A percentile compares a stretch with the other conserved stretches of the same genome.
Conservation (phyloP, 2,329 filamentous ascomycete genomes). For the Escovopsis sp. region DNA sequence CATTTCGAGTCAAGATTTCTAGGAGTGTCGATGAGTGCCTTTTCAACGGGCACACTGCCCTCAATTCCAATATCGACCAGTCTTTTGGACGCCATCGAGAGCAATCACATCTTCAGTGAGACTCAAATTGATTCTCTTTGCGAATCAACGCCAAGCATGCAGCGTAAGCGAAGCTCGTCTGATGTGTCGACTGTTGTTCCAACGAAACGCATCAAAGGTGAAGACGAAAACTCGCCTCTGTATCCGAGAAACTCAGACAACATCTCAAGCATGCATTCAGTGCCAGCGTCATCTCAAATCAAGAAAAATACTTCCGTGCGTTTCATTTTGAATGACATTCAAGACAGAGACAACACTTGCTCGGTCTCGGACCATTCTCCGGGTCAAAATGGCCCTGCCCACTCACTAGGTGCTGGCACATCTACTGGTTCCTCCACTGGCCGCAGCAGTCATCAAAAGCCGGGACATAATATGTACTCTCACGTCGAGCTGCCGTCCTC, state of each 20-base stretch:
- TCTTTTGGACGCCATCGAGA: conserved; percentile 26
- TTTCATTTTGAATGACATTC: no score
- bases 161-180: conserved; percentile 3
- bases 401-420: no score
- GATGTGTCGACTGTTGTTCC: background rate
- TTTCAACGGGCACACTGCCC: conserved; percentile 23
- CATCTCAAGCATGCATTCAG: background rate
- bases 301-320: no score
- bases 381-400: no score
- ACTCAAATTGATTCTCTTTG: background rate
- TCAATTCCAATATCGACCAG: conserved; percentile 22
- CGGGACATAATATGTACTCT: background rate
- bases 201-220: conserved; percentile 2
- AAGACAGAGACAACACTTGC: no score
- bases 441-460: no score
- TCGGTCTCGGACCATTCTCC: no score
- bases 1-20: background rate
- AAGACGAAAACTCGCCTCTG: background rate
- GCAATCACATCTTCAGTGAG: conserved; percentile 18
- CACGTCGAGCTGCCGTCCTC: background rate
- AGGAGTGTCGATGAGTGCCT: conserved; percentile 29
- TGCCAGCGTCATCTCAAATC: no score
- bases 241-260: background rate
- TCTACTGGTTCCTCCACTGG: no score
- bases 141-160: conserved; percentile 14